A percentile compares a stretch with the other conserved stretches of the same genome.
Conservation (phyloP, 768 basidiomycete species). For the Nevesoporus exiguus region DNA sequence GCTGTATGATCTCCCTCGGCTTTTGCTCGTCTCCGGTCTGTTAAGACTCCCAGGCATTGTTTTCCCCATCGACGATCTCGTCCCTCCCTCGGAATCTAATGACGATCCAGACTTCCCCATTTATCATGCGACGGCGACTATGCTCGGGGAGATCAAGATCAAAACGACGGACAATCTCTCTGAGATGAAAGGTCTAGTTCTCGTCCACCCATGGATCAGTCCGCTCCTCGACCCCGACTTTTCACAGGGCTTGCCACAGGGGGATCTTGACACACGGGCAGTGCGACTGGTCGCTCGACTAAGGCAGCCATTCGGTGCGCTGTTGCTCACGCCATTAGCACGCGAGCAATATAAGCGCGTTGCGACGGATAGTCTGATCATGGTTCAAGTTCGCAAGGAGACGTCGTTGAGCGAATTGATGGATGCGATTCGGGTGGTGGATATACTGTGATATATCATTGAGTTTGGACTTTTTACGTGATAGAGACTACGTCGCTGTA, state of each 20-base stretch:
- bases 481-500: no score
- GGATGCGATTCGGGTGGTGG: neutral
- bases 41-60: neutral
- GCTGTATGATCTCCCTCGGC: neutral
- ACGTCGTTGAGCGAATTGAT: neutral
- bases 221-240: neutral
- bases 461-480: no score
- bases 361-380: neutral
- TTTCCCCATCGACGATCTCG: neutral
- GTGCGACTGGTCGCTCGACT: neutral
- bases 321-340: neutral
- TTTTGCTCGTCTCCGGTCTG: neutral
- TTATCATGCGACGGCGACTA: neutral
- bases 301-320: neutral
- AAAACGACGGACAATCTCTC: neutral
- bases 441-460: neutral
- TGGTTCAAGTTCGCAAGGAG: neutral
- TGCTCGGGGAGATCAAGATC: neutral
- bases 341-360: neutral
- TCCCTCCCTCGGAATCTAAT: neutral
- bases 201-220: neutral
- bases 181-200: neutral
- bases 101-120: neutral
- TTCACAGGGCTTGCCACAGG: neutral
- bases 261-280: neutral